Evolutionary conservation across 768 basidiomycete species (phyloP), one percentile per base, ranked within the genome.

Genomic region (Lactifluus rugatus): DNA sequence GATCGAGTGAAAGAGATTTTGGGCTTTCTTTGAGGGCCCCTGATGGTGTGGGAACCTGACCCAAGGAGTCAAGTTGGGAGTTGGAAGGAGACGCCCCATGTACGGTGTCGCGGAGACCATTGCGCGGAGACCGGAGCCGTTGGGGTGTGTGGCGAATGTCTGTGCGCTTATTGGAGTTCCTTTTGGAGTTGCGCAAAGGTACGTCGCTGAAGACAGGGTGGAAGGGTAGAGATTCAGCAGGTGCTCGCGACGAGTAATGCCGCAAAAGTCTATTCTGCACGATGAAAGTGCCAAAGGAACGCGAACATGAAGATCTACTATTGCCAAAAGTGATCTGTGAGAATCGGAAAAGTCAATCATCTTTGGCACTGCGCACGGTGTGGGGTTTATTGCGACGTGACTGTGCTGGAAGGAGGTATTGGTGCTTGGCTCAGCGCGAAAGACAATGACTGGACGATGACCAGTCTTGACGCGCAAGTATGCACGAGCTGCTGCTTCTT

Each of bases 401-500:
- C 36, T 16, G 26, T 50, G 23, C 44, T 23, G 48, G 25, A 23
- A 51, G 0, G 49, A 21, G 9, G 50, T 7, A 34, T 14, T 11
- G 13, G 26, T 26, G 42, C 54, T 39, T 31, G 42, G 21, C 17
- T 26, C 26, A 19, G 36, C 23, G 25, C 23, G 14, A 17, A 17
- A 23, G 23, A 16, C 2, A 17, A 31, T 21, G 17, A 26, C 17
- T 19, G 8, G n/a, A 36, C n/a, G 46, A 37, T 13, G 19, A 37
- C 19, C 16, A 39, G 11, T 2, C 21, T 17, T 19, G 25, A 62
- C 52, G 54, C 72, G 71, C 26, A 68, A 63, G 73, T 78, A 83
- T 48, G 80, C 81, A 50, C 75, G 76, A 62, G 72, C 72, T 19
- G 81, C 80, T 56, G 78, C 80, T 39, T 71, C 71, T 55, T 77